Evolutionary conservation across 129 eudicot species (phyloP), one percentile per base, ranked within the genome.

Genomic region (Logfia minima): DNA sequence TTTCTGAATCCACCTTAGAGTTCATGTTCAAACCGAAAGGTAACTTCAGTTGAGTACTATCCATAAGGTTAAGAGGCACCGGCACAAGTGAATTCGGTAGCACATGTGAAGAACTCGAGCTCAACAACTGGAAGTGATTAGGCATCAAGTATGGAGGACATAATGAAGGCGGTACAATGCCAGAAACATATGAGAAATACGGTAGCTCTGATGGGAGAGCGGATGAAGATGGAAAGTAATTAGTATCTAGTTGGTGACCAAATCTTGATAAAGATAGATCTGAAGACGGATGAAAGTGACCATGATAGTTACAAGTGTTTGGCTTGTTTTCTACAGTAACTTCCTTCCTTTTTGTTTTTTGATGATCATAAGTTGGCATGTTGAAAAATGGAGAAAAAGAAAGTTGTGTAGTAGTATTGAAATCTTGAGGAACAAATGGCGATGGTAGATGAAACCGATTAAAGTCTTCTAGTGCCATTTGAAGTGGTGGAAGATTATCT

Each of bases 401-500:
- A 51, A 76, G 65, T 53, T 77, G 84, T 9, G 22, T 55, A 28
- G 80, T 69, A 34, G 74, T 48, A 24, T 75, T 72, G 31, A 55
- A 68, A 9, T 68, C 82, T 58, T 72, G 80, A 72, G 70, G 80
- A 62, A 17, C 41, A 34, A 43, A 43, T n/a, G 68, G 65, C 14
- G 80, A 67, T 37, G 74, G 74, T 66, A 84, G 75, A 63, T 83
- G 85, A 19, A 81, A 82, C 11, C 66, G 84, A 60, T 70, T 55
- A 72, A 85, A 87, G 64, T 70, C 80, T 73, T 82, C 82, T 6
- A 84, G 83, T n/a, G 89, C 76, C 75, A 87, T 77, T 26, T 88
- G 97, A 9, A 92, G 83, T 1, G 97, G 97, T 45, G 96, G 97
- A 70, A 92, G 96, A 41, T 84, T 75, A 77, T 87, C 87, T 22